Percentiles rank a stretch among this genome's conserved stretches.
These are phyloP conservation scores for Aureobasidium sp. DNA, from an alignment of 2,329 filamentous ascomycete genomes.

Conservation along the genomic window DNA sequence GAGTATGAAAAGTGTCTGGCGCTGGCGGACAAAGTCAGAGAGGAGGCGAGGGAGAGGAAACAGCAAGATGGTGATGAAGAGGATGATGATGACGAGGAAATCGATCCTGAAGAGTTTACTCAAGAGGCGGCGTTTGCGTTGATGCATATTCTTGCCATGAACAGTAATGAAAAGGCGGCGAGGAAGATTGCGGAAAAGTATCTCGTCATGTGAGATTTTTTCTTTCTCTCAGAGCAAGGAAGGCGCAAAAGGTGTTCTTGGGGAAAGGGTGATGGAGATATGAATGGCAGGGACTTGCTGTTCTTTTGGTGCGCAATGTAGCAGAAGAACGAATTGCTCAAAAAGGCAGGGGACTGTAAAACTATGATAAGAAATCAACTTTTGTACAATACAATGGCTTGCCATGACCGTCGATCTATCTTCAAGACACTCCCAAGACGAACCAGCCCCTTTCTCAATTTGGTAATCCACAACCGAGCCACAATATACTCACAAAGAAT, in stretches of 20 bases:
- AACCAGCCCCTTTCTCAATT: background rate
- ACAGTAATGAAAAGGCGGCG: constrained; percentile 57
- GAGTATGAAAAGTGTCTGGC: constrained; percentile 59
- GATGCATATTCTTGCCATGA: constrained; percentile 58
- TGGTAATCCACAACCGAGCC: background rate
- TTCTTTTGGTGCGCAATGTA: background rate
- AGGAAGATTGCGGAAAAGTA: constrained; percentile 53
- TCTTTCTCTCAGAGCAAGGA: background rate
- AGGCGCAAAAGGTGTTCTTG: background rate
- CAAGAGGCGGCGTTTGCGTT: constrained; percentile 69
- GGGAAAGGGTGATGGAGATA: background rate
- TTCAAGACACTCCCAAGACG: background rate
- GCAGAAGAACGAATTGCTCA: background rate
- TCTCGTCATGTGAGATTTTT: constrained; percentile 32
- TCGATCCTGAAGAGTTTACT: constrained; percentile 52
- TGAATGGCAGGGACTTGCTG: background rate
- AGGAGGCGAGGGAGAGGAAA: constrained; percentile 27
- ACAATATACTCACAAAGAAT: background rate
- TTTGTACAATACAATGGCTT: background rate
- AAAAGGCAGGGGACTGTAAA: background rate
- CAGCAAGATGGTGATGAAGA: constrained; percentile 1
- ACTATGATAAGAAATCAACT: background rate
- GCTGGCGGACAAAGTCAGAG: constrained; percentile 41
- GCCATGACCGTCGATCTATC: background rate
- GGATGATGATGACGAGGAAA: background rate